Conservation (phyloP, 1,139 yeast species). For the Maudiozyma humilis region DNA sequence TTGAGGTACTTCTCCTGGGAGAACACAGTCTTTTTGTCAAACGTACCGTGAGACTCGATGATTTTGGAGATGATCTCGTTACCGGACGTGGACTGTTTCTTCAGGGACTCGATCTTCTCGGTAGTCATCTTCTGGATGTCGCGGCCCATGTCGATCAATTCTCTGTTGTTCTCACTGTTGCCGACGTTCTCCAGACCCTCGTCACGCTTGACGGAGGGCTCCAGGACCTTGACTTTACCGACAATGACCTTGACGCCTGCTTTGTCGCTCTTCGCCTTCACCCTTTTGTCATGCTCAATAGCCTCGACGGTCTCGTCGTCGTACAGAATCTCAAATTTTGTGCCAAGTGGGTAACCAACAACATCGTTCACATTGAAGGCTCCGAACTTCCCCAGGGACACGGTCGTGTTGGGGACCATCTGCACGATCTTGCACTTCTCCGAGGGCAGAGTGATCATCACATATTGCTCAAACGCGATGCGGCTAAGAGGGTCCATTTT, state of each 20-base stretch:
- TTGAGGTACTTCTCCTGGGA: slow-evolving; percentile 88
- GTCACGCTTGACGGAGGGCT: slow-evolving; percentile 7
- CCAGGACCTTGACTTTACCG: slow-evolving; percentile 22
- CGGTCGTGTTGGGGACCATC: slow-evolving; percentile 47
- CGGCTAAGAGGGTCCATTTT: slow-evolving; percentile 16
- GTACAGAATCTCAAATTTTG: slow-evolving; percentile 74
- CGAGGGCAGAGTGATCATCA: slow-evolving; percentile 70
- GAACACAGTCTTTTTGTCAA: slow-evolving; percentile 78
- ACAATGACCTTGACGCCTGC: slow-evolving; percentile 16
- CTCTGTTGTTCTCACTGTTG: slow-evolving; percentile 56
- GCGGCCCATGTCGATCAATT: slow-evolving; percentile 65
- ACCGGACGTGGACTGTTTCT: slow-evolving; percentile 63
- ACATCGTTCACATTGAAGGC: slow-evolving; percentile 66
- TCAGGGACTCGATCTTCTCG: slow-evolving; percentile 74
- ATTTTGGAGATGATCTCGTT: slow-evolving; percentile 74
- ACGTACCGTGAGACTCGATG: slow-evolving; percentile 75
- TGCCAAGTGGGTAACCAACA: slow-evolving; percentile 78
- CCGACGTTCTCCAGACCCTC: slow-evolving; percentile 32
- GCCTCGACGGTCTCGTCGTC: slow-evolving; percentile 31
- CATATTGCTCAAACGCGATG: slow-evolving; percentile 35
- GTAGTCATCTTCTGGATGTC: slow-evolving; percentile 64
- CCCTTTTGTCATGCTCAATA: slow-evolving; percentile 13
- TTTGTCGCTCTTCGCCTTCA: slow-evolving; percentile 16
- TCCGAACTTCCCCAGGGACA: slow-evolving; percentile 88
- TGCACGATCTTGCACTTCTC: slow-evolving; percentile 66